phyloP scores from a whole-genome alignment of 139 green algal species.

The Trebouxia sp. region DNA sequence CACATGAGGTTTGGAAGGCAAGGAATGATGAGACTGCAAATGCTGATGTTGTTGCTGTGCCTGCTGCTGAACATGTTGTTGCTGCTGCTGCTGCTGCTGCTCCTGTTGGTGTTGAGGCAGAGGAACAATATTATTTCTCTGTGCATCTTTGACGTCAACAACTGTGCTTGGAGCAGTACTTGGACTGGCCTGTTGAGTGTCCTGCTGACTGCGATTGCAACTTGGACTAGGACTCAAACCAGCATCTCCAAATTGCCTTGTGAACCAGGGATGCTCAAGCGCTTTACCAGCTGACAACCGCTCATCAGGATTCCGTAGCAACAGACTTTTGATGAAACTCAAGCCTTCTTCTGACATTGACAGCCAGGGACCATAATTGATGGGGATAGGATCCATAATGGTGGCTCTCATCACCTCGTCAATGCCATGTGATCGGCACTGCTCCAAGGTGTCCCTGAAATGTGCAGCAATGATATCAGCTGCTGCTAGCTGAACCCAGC shows the following conservation, averaged over 20 bases:
- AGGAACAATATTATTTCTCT: slow-evolving; percentile 23
- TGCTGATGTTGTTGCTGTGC: neutral
- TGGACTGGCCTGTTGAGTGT: too few species aligned
- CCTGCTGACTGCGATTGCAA: too few species aligned
- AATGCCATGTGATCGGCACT: slow-evolving; percentile 22
- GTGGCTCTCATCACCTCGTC: slow-evolving; percentile 40
- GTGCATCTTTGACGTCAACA: too few species aligned
- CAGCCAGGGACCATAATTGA: slow-evolving; percentile 32
- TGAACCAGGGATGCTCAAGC: slow-evolving; percentile 70
- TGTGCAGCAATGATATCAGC: too few species aligned
- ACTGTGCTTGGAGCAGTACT: too few species aligned
- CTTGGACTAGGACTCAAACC: neutral
- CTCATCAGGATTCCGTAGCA: slow-evolving; percentile 70
- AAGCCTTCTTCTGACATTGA: slow-evolving; percentile 25
- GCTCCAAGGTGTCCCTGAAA: slow-evolving; percentile 30
- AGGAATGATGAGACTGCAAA: neutral
- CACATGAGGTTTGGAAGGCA: neutral
- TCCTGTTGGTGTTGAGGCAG: slow-evolving; percentile 11
- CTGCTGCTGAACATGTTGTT: too few species aligned
- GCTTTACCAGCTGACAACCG: slow-evolving; percentile 66
- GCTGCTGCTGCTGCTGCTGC: neutral
- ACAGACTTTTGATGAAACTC: slow-evolving; percentile 41
- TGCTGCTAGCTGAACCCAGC: too few species aligned
- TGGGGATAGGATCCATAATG: slow-evolving; percentile 24
- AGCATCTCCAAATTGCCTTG: slow-evolving; percentile 4